Evolutionary conservation across 2,329 filamentous ascomycete species (phyloP).

Genomic region (Colletotrichum somersetense): DNA sequence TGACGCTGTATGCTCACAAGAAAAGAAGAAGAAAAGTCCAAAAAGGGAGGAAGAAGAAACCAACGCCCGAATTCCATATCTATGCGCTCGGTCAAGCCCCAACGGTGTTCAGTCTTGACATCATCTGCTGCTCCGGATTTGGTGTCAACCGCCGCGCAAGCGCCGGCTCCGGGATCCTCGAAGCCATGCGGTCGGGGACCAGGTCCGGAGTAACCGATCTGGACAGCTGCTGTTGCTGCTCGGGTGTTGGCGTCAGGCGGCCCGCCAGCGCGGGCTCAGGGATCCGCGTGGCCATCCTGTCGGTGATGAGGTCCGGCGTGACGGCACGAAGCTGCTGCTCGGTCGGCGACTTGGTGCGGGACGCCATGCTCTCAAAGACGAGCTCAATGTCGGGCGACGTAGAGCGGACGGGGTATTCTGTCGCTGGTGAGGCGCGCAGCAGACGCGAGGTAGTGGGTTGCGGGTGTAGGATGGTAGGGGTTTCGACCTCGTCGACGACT

Average conservation of each 20-base stretch:
- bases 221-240: constrained; percentile 53
- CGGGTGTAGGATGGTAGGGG: constrained; percentile 63
- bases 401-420: constrained; percentile 67
- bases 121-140: constrained; percentile 60
- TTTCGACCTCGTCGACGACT: constrained; percentile 58
- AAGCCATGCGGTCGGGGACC: constrained; percentile 61
- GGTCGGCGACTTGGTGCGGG: constrained; percentile 54
- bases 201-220: constrained; percentile 66
- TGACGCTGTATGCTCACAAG: not conserved
- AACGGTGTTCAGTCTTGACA: constrained; percentile 46
- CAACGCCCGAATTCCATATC: not conserved
- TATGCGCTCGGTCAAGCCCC: constrained; percentile 42
- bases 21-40: too few relatives aligned
- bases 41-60: not conserved
- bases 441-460: constrained; percentile 69
- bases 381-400: constrained; percentile 38
- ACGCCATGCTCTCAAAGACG: constrained; percentile 37
- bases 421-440: constrained; percentile 66
- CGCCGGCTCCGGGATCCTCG: constrained; percentile 59
- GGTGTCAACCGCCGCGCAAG: constrained; percentile 61
- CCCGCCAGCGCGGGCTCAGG: constrained; percentile 59
- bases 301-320: constrained; percentile 71
- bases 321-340: constrained; percentile 52
- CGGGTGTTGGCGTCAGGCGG: constrained; percentile 63
- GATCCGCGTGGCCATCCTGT: constrained; percentile 56